Evolutionary conservation across 2,329 filamentous ascomycete genomes (phyloP).

Genomic region (Trichoderma atrobrunneum): DNA sequence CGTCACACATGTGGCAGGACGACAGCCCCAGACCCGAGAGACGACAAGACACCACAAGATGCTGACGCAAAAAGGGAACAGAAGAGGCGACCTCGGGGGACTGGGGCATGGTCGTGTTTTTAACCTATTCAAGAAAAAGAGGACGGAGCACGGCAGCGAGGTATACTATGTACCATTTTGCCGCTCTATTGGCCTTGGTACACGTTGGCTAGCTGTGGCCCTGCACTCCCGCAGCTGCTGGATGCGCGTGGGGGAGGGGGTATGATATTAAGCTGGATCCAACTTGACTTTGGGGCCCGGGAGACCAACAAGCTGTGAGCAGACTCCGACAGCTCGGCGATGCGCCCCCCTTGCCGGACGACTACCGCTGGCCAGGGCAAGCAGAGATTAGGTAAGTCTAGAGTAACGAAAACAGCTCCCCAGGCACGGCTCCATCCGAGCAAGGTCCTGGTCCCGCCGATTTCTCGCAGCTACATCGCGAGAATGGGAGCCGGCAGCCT

Average conservation of each 20-base stretch:
- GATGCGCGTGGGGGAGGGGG: constrained; percentile 20
- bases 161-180: constrained; percentile 12
- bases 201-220: constrained; percentile 17
- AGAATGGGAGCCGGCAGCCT: constrained; percentile 2
- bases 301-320: constrained; percentile 1
- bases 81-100: neutral
- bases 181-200: constrained; percentile 8
- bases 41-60: constrained; percentile 12
- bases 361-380: constrained; percentile 9
- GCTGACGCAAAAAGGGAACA: constrained; percentile 8
- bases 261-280: constrained; percentile 16
- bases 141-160: constrained; percentile 4
- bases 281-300: constrained; percentile 16
- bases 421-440: constrained; percentile 17
- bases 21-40: constrained; percentile 12
- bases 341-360: constrained; percentile 12
- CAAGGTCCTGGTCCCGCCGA: neutral
- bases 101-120: constrained; percentile 20
- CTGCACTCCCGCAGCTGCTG: constrained; percentile 13
- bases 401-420: constrained; percentile 19
- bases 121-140: constrained; percentile 19
- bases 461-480: constrained; percentile 11
- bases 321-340: constrained; percentile 13
- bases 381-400: constrained; percentile 21
- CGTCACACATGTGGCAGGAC: constrained; percentile 19